Evolutionary conservation across 352 stramenopile species (phyloP).

Genomic region (Pythium angustatum): DNA sequence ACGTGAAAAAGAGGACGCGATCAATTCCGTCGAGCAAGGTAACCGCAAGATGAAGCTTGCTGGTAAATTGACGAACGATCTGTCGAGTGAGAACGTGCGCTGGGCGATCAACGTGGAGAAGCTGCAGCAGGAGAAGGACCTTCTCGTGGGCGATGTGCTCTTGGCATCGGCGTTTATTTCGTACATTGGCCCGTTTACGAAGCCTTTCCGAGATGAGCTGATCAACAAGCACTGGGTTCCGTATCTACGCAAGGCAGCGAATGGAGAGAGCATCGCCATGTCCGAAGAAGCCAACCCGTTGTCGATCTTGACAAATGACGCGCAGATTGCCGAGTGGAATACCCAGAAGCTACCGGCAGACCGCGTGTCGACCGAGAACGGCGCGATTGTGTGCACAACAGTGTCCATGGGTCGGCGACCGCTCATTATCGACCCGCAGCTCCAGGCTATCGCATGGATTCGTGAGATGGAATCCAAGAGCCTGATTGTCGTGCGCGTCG

Average conservation of each 20-base stretch:
- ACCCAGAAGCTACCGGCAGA: slow-evolving; percentile 92
- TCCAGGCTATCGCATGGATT: slow-evolving; percentile 94
- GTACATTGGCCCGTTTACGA: slow-evolving; percentile 95
- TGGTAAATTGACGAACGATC: slow-evolving; percentile 92
- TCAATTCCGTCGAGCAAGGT: slow-evolving; percentile 90
- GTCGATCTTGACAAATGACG: slow-evolving; percentile 90
- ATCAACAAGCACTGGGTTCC: slow-evolving; percentile 94
- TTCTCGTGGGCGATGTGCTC: slow-evolving; percentile 94
- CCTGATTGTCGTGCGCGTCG: slow-evolving; percentile 93
- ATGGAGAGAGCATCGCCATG: slow-evolving; percentile 89
- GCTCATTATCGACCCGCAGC: slow-evolving; percentile 93
- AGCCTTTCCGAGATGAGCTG: slow-evolving; percentile 92
- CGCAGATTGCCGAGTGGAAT: slow-evolving; percentile 94
- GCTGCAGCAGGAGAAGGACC: slow-evolving; percentile 90
- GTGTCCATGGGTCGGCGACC: slow-evolving; percentile 89
- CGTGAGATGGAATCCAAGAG: slow-evolving; percentile 90
- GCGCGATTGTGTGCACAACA: slow-evolving; percentile 91
- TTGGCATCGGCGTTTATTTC: slow-evolving; percentile 94
- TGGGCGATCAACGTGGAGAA: slow-evolving; percentile 94
- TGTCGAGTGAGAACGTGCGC: slow-evolving; percentile 95
- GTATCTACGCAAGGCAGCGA: slow-evolving; percentile 86
- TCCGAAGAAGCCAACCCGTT: slow-evolving; percentile 89
- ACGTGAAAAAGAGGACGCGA: slow-evolving; percentile 92
- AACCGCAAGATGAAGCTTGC: slow-evolving; percentile 96
- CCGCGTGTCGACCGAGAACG: slow-evolving; percentile 94